Conservation (phyloP, 208 protist species). For the Naegleria fowleri region DNA sequence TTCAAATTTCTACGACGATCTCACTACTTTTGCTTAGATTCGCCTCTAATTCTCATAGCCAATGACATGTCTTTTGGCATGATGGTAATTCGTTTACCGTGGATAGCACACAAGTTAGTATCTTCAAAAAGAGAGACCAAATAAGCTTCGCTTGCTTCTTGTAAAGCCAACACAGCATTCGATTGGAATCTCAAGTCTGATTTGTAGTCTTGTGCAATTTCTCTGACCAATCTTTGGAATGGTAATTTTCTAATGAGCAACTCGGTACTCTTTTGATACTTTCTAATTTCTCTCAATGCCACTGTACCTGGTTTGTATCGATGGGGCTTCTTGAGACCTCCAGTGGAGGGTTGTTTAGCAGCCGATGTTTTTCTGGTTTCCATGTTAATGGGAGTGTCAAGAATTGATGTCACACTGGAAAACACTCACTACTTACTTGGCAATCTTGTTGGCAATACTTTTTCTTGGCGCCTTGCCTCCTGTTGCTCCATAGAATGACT, state of each 20-base stretch:
- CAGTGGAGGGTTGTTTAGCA: constrained; percentile 66
- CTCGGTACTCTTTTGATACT: constrained; percentile 72
- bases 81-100: constrained; percentile 72
- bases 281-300: constrained; percentile 93
- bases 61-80: constrained; percentile 91
- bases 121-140: constrained; percentile 80
- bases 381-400: constrained; percentile 76
- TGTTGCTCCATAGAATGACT: too few relatives aligned
- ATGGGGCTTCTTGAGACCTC: constrained; percentile 93
- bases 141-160: constrained; percentile 82
- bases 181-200: constrained; percentile 73
- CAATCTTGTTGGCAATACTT: too few relatives aligned
- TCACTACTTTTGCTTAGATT: background rate
- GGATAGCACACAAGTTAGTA: constrained; percentile 73
- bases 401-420: too few relatives aligned
- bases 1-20: too few relatives aligned
- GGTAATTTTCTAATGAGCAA: constrained; percentile 72
- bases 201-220: constrained; percentile 63
- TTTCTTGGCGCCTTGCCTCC: too few relatives aligned
- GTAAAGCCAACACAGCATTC: constrained; percentile 66
- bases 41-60: constrained; percentile 92
- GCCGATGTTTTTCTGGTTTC: constrained; percentile 83
- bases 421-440: too few relatives aligned
- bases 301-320: constrained; percentile 93
- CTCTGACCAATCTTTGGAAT: constrained; percentile 75